Evolutionary conservation across 305 asterid species (phyloP), one percentile per base, ranked within the genome.

Genomic region (Andrographis paniculata): DNA sequence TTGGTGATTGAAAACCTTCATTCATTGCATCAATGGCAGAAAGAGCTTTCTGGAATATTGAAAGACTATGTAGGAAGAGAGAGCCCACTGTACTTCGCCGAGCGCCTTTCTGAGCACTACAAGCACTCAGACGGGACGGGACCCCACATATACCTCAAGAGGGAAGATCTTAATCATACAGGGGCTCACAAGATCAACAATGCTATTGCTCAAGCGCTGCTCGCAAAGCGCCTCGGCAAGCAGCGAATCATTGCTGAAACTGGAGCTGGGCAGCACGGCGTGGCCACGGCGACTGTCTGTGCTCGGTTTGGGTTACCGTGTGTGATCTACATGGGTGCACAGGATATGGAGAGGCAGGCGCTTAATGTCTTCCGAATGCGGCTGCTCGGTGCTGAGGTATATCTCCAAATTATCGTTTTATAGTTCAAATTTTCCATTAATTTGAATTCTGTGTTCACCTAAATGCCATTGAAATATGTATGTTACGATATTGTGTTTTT

Each of bases 231-330:
- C 27, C 63, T 91, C 52, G 99, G 96, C n/a, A 86, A 86, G 81
- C 61, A 74, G 57, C 95, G 94, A 5, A 83, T 86, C 30, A 86
- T 91, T 53, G 96, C 94, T 40, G 99, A 86, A 69, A 91, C 96
- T 43, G 96, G 99, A 47, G 96, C 99, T 20, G 95, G 96, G 38
- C 99, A 91, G 69, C 99, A 91, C 48, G 96, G 99, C 52, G 99
- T 86, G 63, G 99, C 96, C 21, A 86, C 95, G 0, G 93, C 99
- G 48, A 80, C 99, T 12, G 96, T 86, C 23, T 91, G 96, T 70
- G 99, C 99, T 68, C 81, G 95, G 41, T 83, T 86, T 67, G 96
- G 99, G 3, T 64, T 86, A 78, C 56, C 75, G 22, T 86, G 99
- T 56, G 33, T 86, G 41, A 65, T 91, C 43, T 91, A 86, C 68